Evolutionary conservation across 495 filamentous ascomycete genomes (phyloP).

Genomic region (Tetracladium setigerum): DNA sequence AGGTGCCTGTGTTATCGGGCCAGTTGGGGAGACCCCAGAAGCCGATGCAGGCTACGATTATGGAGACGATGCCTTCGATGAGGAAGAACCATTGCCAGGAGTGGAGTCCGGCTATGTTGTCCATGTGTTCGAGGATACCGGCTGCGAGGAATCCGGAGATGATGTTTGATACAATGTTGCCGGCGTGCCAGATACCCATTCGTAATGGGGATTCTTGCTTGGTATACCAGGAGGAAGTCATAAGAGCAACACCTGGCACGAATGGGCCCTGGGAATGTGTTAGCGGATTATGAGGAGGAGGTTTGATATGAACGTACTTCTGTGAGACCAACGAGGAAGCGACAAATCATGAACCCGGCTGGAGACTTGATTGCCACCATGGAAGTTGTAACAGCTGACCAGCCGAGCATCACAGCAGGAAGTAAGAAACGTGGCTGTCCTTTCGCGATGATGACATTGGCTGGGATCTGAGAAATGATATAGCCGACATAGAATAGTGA

Average conservation of each 20-base stretch:
- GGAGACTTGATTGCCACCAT: too few species aligned
- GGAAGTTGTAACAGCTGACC: too few species aligned
- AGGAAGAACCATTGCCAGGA: slow-evolving; percentile 53
- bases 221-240: slow-evolving; percentile 55
- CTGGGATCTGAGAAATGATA: slow-evolving; percentile 35
- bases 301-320: slow-evolving; percentile 19
- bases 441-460: too few species aligned
- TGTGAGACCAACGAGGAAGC: slow-evolving; percentile 45
- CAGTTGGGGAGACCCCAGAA: slow-evolving; percentile 46
- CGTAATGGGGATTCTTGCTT: slow-evolving; percentile 48
- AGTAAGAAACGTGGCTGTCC: too few species aligned
- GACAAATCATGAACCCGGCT: slow-evolving; percentile 42
- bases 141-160: slow-evolving; percentile 44
- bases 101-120: slow-evolving; percentile 31
- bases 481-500: slow-evolving; percentile 36
- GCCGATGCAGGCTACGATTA: slow-evolving; percentile 36
- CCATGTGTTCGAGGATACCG: slow-evolving; percentile 33
- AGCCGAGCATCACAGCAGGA: neutral
- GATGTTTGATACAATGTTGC: slow-evolving; percentile 36
- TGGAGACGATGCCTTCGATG: slow-evolving; percentile 45
- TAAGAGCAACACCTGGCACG: slow-evolving; percentile 39
- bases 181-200: slow-evolving; percentile 30
- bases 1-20: slow-evolving; percentile 26
- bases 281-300: too few species aligned
- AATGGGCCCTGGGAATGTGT: too few species aligned